Percentiles rank a stretch among this genome's conserved stretches.
phyloP scores from a whole-genome alignment of 768 basidiomycete species.

The Mycena capillaripes region DNA sequence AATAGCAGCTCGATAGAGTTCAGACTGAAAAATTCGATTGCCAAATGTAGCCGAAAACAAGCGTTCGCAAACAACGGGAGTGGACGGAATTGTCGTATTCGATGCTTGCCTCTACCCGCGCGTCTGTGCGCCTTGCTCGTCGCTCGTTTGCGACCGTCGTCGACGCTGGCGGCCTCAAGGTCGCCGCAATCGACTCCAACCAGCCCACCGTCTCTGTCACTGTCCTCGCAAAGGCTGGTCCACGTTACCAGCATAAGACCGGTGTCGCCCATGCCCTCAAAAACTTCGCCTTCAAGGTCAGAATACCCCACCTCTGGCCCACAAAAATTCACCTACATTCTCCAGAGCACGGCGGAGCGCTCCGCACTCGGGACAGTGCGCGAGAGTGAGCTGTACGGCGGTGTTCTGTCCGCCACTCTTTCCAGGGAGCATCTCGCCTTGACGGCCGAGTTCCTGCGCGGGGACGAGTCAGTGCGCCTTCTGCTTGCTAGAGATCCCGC shows the following conservation, averaged over 20 bases:
- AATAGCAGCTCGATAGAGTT: no score
- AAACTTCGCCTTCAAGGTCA: slow-evolving; percentile 99
- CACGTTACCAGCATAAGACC: slow-evolving; percentile 88
- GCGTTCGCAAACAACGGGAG: not conserved
- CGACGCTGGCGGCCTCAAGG: slow-evolving; percentile 85
- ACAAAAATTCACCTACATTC: not conserved
- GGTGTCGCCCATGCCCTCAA: slow-evolving; percentile 96
- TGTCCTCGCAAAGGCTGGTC: slow-evolving; percentile 93
- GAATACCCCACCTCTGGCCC: slow-evolving; percentile 35
- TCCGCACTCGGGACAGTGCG: slow-evolving; percentile 92
- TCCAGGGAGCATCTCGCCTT: slow-evolving; percentile 92
- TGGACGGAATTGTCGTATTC: not conserved
- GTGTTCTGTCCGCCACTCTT: slow-evolving; percentile 87
- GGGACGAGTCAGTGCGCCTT: slow-evolving; percentile 87
- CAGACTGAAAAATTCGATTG: not conserved
- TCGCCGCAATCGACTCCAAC: slow-evolving; percentile 86
- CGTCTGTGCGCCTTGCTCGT: slow-evolving; percentile 35
- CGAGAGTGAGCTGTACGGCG: slow-evolving; percentile 94
- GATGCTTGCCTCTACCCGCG: slow-evolving; percentile 36
- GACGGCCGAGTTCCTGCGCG: slow-evolving; percentile 94
- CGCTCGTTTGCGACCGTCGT: slow-evolving; percentile 88
- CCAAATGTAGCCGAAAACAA: not conserved
- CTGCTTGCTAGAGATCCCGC: slow-evolving; percentile 1
- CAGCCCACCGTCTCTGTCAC: slow-evolving; percentile 90
- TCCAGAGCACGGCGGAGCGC: slow-evolving; percentile 86